phyloP scores from a whole-genome alignment of 139 green algal species.

The Zygnema cylindricum region DNA sequence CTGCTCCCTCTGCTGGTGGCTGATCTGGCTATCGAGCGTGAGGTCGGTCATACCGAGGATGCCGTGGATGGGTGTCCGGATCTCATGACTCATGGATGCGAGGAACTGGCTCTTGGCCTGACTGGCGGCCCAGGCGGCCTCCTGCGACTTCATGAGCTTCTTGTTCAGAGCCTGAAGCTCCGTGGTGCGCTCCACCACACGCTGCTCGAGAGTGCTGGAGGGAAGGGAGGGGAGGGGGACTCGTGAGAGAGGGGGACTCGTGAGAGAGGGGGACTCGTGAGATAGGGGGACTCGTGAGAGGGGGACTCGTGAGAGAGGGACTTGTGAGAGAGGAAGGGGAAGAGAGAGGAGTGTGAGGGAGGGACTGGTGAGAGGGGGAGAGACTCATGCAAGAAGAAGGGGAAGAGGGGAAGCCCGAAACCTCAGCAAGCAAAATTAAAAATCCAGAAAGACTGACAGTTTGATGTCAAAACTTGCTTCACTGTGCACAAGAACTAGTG shows the following conservation, averaged over 20 bases:
- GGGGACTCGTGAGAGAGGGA: no score
- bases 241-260: not conserved
- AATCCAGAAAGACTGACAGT: no score
- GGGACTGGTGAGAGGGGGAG: no score
- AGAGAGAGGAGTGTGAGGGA: no score
- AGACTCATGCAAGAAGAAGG: no score
- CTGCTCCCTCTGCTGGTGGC: conserved; percentile 66
- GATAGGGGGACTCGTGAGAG: no score
- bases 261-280: not conserved
- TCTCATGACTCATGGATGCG: conserved; percentile 76
- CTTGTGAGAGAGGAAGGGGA: no score
- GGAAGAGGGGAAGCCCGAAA: no score
- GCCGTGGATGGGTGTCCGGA: conserved; percentile 59
- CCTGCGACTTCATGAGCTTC: conserved; percentile 22
- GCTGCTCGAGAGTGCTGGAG: conserved; percentile 31
- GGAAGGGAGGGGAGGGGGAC: not conserved
- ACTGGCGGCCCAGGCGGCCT: conserved; percentile 53
- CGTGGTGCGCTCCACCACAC: conserved; percentile 28
- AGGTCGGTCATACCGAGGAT: conserved; percentile 35
- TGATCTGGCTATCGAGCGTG: conserved; percentile 23
- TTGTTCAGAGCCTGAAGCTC: not conserved
- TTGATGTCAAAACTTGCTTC: no score
- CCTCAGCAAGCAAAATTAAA: no score
- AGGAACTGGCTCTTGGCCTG: conserved; percentile 73
- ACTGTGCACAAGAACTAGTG: no score